Base-by-base conservation (phyloP, 345 rosid genomes). In the Carallia pectinifolia region DNA sequence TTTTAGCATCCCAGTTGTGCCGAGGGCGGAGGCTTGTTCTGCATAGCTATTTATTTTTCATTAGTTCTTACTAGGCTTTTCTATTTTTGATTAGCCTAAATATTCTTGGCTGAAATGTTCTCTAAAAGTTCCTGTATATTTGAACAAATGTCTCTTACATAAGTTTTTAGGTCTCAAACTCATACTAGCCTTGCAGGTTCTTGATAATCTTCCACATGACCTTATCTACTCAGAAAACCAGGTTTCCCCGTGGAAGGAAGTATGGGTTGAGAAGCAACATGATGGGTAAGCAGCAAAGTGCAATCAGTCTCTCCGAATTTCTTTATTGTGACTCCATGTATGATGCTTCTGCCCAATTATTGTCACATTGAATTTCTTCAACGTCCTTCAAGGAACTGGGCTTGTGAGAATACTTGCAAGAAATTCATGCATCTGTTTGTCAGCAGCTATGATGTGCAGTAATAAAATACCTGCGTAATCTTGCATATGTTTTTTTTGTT, bases 121-220 rank as follows among this genome's bases (percentile, higher is more conserved):
- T 3, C 13, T 40, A 9, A 40, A 40, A 40, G 3, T 40, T 44
- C 50, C 50, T 44, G 50, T 13, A 44, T 33, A 13, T 15, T 44
- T 44, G 50, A 44, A 44, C 13, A 44, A 12, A 15, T 12, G 13
- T 10, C 50, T 44, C 17, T 44, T 44, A 13, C 50, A 12, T 44
- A 33, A 4, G 12, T 44, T 10, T 56, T 56, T 56, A 9, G 60
- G 33, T 23, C 13, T 7, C 29, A 27, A 7, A 30, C 31, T 56
- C 23, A 16, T 56, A 3, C n/a, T 12, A 27, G 69, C 71, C 61
- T 78, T 85, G 70, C 81, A 94, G 99, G 97, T 95, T 59, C 88
- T 95, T 77, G 99, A 95, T 90, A 95, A 95, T 83, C 99, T 95
- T 81, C 93, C 96, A 7, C 97, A 95, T 64, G 99, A 95, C 78